Percentiles rank a stretch among this genome's conserved stretches.
These are phyloP conservation scores for Ophiostoma populinum DNA, from an alignment of 2,329 filamentous ascomycete genomes.

Conservation along the genomic window DNA sequence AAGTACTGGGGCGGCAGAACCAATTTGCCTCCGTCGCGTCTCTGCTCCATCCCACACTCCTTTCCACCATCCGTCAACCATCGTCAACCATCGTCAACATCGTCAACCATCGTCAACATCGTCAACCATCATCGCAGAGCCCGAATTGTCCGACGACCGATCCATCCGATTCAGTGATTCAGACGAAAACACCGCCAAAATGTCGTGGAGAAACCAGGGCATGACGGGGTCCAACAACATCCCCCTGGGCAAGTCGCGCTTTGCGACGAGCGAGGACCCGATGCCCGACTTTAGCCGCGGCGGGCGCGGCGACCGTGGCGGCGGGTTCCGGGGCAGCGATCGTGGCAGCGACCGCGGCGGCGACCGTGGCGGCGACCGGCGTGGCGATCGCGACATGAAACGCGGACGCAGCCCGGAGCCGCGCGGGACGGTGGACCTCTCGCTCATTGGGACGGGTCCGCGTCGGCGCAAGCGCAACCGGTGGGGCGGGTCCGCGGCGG, in stretches of 20 bases:
- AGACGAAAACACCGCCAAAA: slow-evolving; percentile 17
- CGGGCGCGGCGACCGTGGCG: neutral
- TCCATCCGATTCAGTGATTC: neutral
- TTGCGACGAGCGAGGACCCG: slow-evolving; percentile 25
- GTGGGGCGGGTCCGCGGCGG: slow-evolving; percentile 86
- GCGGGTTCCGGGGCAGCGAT: slow-evolving; percentile 11
- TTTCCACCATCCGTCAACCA: no score
- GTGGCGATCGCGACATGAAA: slow-evolving; percentile 40
- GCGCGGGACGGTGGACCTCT: slow-evolving; percentile 26
- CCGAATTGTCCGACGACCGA: neutral
- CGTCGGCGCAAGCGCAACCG: slow-evolving; percentile 62
- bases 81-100: no score
- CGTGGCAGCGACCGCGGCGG: slow-evolving; percentile 19
- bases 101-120: no score
- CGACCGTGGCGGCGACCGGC: slow-evolving; percentile 19
- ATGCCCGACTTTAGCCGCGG: slow-evolving; percentile 1
- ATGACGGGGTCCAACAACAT: slow-evolving; percentile 98
- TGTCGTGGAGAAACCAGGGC: slow-evolving; percentile 58
- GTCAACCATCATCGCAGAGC: neutral
- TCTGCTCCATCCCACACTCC: no score
- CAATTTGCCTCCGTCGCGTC: neutral
- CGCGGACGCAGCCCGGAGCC: slow-evolving; percentile 85
- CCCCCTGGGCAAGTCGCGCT: slow-evolving; percentile 69
- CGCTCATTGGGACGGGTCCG: neutral
- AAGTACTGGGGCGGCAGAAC: neutral